Evolutionary conservation across 225 moss, liverwort and hornwort genomes (phyloP), one percentile per base, ranked within the genome.

Genomic region (Pseudisothecium myosuroides): DNA sequence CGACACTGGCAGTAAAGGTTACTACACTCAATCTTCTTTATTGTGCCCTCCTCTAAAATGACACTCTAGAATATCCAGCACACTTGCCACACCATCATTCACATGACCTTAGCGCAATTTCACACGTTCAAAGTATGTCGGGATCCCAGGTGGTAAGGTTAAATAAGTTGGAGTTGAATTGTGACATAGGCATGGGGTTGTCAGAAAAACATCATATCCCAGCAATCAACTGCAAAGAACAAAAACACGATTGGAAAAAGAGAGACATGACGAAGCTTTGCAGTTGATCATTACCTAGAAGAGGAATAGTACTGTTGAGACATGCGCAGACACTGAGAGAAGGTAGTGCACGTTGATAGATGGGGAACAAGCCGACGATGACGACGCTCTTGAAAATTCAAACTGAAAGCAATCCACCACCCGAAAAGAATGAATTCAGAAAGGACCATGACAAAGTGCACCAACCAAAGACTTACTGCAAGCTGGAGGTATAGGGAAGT

Each of bases 401-500:
- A 80, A 93, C 91, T 91, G 91, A 91, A 91, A 87, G 74, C 60
- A 87, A 80, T 73, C 83, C 88, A 88, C 66, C 86, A 71, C 80
- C 36, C 37, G 18, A 77, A 76, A n/a, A 75, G 61, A 82, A 85
- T 80, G 86, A 81, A 86, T 81, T 76, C 76, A 65, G 12, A 76
- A 65, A 75, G 83, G 86, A 82, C 36, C 87, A 77, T 41, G 75
- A 54, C 11, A 50, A 71, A 50, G 59, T 50, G 29, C 71, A 63
- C 72, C 56, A 80, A 69, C 52, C n/a, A 29, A 88, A 69, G 50
- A 87, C 90, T 92, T 94, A 98, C 98, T 88, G 92, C 90, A 98
- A 96, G 90, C 95, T 95, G 73, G 92, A 87, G 83, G 95, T 97
- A 91, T 97, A 97, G 55, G 94, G 95, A 43, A 94, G 92, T 87